Percentiles rank a stretch among this genome's conserved stretches.
phyloP scores from a whole-genome alignment of 164 flowering plant genomes.

The Vitis amurensis region DNA sequence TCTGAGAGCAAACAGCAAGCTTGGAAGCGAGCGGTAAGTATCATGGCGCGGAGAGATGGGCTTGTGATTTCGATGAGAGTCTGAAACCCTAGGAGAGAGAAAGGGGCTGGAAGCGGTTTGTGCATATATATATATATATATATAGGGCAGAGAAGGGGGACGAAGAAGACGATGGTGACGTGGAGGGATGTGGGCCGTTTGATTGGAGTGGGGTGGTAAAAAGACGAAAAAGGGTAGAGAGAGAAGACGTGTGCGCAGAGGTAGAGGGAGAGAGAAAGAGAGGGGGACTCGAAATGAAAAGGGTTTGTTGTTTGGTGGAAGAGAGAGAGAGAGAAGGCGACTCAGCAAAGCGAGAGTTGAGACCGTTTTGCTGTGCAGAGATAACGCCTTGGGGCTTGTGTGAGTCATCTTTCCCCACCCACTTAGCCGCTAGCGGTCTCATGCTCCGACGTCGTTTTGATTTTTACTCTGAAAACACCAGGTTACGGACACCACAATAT shows the following conservation, averaged over 20 bases:
- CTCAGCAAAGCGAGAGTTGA: not conserved
- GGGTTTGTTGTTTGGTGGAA: not conserved
- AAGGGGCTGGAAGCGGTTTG: slow-evolving; percentile 4
- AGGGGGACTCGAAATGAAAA: not conserved
- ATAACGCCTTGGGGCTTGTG: too few relatives aligned
- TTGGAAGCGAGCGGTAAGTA: not conserved
- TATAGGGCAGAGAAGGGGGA: slow-evolving; percentile 19
- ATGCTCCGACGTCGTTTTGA: too few relatives aligned
- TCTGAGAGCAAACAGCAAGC: slow-evolving; percentile 3
- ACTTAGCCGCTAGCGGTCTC: too few relatives aligned
- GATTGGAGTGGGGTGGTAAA: slow-evolving; percentile 22
- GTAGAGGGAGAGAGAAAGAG: slow-evolving; percentile 1
- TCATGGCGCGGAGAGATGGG: not conserved
- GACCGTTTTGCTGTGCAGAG: too few relatives aligned
- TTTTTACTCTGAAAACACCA: too few relatives aligned
- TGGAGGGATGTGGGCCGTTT: slow-evolving; percentile 42
- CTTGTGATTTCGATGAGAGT: not conserved
- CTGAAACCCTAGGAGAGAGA: slow-evolving; percentile 32
- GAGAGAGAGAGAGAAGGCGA: slow-evolving; percentile 1
- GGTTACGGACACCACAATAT: too few relatives aligned
- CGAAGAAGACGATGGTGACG: slow-evolving; percentile 57
- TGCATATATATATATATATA: not conserved
- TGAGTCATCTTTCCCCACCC: too few relatives aligned
- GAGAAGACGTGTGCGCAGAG: slow-evolving; percentile 8
- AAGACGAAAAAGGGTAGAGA: slow-evolving; percentile 35